Percentiles rank a stretch among this genome's conserved stretches.
Conservation (phyloP, 306 rosid genomes). For the Cucurbita maxima region DNA sequence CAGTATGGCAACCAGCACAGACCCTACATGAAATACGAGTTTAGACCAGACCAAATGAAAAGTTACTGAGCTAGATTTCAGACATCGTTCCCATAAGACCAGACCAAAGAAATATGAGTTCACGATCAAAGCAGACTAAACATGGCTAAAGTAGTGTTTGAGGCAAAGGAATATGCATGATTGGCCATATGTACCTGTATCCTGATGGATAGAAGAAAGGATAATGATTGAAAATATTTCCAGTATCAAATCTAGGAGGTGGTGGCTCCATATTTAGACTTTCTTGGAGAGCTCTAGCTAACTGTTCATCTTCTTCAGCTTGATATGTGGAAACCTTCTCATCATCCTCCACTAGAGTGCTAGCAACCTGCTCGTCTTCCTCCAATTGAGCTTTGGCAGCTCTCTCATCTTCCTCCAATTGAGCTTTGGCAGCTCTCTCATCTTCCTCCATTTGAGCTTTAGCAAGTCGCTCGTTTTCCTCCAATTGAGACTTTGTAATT, state of each 20-base stretch:
- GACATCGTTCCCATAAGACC: neutral
- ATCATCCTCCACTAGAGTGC: conserved; percentile 26
- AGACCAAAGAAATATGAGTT: neutral
- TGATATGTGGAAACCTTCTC: conserved; percentile 34
- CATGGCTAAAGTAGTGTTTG: neutral
- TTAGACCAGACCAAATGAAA: neutral
- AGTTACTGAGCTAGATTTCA: neutral
- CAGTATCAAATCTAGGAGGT: conserved; percentile 36
- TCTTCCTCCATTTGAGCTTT: neutral
- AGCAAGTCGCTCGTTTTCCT: conserved; percentile 6
- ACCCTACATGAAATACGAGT: conserved; percentile 30
- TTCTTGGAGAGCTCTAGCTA: conserved; percentile 88
- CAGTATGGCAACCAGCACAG: conserved; percentile 84
- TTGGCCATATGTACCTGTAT: conserved; percentile 43
- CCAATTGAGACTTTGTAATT: neutral
- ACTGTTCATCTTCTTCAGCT: conserved; percentile 87
- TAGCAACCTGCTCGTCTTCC: conserved; percentile 1
- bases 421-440: conserved; percentile 12
- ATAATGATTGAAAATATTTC: conserved; percentile 43
- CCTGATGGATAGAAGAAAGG: conserved; percentile 38
- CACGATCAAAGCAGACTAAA: neutral
- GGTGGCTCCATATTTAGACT: conserved; percentile 41
- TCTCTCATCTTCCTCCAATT: conserved; percentile 29
- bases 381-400: conserved; percentile 14
- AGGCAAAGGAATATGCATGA: neutral